These are phyloP conservation scores for Aspergillus sclerotioniger DNA, from an alignment of 495 filamentous ascomycete species.

Conservation along the genomic window DNA sequence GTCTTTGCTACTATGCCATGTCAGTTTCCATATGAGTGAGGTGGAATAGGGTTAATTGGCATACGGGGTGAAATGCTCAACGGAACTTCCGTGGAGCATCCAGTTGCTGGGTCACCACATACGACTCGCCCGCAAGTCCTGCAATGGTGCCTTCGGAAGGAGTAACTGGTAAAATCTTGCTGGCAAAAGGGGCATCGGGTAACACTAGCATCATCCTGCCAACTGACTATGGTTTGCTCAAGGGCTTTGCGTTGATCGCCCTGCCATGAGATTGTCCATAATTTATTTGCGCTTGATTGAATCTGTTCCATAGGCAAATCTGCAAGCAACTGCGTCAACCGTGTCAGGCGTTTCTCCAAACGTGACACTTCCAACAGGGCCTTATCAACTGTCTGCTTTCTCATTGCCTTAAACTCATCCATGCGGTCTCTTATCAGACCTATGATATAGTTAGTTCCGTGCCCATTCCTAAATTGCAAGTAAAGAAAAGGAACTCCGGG, in stretches of 20 bases:
- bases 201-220: conserved; percentile 89
- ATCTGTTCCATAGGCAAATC: conserved; percentile 63
- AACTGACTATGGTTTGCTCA: conserved; percentile 89
- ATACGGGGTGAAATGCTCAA: conserved; percentile 71
- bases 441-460: conserved; percentile 14
- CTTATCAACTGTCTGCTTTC: conserved; percentile 78
- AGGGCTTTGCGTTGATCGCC: conserved; percentile 69
- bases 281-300: conserved; percentile 42
- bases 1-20: conserved; percentile 41
- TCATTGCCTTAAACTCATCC: conserved; percentile 59
- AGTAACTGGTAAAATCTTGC: conserved; percentile 87
- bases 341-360: conserved; percentile 87
- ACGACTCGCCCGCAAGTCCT: conserved; percentile 89
- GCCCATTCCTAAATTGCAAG: conserved; percentile 16
- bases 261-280: conserved; percentile 59
- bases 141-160: conserved; percentile 90
- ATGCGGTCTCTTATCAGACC: conserved; percentile 68
- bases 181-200: conserved; percentile 85
- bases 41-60: conserved; percentile 25
- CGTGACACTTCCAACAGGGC: conserved; percentile 81
- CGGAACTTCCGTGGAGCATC: conserved; percentile 80
- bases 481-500: not conserved
- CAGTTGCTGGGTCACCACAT: conserved; percentile 80
- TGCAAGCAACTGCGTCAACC: conserved; percentile 79
- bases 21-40: conserved; percentile 18